Percentiles rank a stretch among this genome's conserved stretches.
phyloP scores from a whole-genome alignment of 2,329 filamentous ascomycete genomes.

The Kalmusia sp. region DNA sequence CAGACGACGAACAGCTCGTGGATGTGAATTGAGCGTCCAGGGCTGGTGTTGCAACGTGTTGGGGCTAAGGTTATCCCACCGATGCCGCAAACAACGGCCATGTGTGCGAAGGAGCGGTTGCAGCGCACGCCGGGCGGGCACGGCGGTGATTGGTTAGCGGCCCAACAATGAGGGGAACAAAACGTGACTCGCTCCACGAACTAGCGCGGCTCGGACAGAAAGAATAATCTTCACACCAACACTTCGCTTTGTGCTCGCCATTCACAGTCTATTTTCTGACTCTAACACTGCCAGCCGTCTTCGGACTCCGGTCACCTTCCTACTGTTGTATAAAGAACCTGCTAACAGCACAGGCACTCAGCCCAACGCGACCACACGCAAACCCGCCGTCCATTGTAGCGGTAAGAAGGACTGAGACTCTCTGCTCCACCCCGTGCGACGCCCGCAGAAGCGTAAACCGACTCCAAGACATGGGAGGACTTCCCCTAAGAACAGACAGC shows the following conservation, averaged over 20 bases:
- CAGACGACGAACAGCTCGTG: background rate
- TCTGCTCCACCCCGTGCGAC: background rate
- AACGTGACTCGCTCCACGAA: background rate
- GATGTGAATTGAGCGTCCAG: background rate
- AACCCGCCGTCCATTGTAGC: background rate
- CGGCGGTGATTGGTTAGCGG: background rate
- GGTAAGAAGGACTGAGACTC: background rate
- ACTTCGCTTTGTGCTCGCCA: background rate
- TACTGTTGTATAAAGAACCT: constrained; percentile 2
- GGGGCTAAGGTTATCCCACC: background rate
- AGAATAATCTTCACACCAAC: constrained; percentile 7
- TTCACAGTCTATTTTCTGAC: background rate
- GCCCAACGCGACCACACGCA: background rate
- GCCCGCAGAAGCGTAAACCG: background rate
- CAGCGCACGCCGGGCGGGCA: background rate
- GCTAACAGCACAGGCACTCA: constrained; percentile 6
- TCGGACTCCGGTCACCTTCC: constrained; percentile 6
- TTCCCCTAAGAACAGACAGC: constrained; percentile 26
- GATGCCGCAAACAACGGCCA: background rate
- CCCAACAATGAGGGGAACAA: background rate
- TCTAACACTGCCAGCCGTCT: background rate
- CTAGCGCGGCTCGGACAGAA: background rate
- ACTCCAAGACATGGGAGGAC: constrained; percentile 23
- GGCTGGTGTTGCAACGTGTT: background rate
- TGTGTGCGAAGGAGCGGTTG: background rate